Conservation (phyloP, 2,329 filamentous ascomycete genomes). For the Pseudogymnoascus sp. region DNA sequence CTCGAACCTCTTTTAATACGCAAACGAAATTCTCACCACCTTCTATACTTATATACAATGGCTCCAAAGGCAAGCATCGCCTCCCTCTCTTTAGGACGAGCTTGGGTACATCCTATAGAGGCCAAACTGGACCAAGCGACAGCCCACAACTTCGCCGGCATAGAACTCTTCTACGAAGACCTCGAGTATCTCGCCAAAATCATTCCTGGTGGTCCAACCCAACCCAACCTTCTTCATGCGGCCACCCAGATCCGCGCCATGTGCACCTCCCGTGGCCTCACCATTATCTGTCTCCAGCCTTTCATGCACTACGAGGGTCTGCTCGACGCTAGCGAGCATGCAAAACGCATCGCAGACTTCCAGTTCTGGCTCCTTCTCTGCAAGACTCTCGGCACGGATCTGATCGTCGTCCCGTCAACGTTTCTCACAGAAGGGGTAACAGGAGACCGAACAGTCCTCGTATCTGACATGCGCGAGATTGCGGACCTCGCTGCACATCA, state of each 20-base stretch:
- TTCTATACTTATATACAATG: not conserved
- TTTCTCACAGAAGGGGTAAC: conserved; percentile 45
- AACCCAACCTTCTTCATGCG: conserved; percentile 43
- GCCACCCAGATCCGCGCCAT: conserved; percentile 49
- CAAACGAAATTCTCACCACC: not conserved
- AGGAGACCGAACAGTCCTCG: conserved; percentile 46
- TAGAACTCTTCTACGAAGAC: conserved; percentile 75
- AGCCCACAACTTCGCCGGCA: conserved; percentile 55
- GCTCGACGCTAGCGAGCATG: conserved; percentile 31
- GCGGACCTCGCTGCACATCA: conserved; percentile 58
- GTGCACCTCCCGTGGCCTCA: conserved; percentile 46
- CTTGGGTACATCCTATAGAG: conserved; percentile 57
- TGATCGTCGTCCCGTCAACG: conserved; percentile 66
- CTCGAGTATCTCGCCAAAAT: conserved; percentile 49
- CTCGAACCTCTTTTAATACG: no score
- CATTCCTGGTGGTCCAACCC: conserved; percentile 24
- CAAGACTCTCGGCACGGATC: conserved; percentile 54
- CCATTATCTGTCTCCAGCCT: conserved; percentile 61
- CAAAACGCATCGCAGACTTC: not conserved
- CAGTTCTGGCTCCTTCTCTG: conserved; percentile 27
- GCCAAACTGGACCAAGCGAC: conserved; percentile 62
- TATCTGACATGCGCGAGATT: conserved; percentile 53
- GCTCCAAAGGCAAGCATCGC: not conserved
- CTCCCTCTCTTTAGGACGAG: conserved; percentile 47
- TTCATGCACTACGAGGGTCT: conserved; percentile 72